Percentiles rank a stretch among this genome's conserved stretches.
These are phyloP conservation scores for Cryptococcus hybrid DNA, from an alignment of 1,284 basidiomycete species.

Conservation along the genomic window DNA sequence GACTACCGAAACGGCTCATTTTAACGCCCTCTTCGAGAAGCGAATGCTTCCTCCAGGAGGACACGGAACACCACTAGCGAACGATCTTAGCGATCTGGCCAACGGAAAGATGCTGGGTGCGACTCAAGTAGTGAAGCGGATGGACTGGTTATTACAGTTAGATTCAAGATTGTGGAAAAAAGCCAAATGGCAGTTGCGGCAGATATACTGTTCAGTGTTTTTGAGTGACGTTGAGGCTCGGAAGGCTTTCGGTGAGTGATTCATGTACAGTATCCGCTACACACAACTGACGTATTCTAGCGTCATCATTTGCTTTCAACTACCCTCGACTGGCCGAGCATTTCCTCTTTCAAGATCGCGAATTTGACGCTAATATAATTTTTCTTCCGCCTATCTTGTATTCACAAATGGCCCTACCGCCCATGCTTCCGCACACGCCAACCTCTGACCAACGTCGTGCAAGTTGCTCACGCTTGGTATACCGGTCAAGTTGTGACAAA, in stretches of 20 bases:
- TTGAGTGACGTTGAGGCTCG: slow-evolving; percentile 28
- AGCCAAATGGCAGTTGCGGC: slow-evolving; percentile 42
- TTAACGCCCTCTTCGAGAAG: slow-evolving; percentile 63
- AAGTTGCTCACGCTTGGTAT: slow-evolving; percentile 82
- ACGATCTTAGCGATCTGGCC: slow-evolving; percentile 26
- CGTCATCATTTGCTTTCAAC: slow-evolving; percentile 75
- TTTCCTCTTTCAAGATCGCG: slow-evolving; percentile 85
- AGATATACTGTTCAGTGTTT: slow-evolving; percentile 36
- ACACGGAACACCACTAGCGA: slow-evolving; percentile 20
- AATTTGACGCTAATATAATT: slow-evolving; percentile 81
- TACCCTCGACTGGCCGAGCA: slow-evolving; percentile 86
- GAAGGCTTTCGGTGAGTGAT: slow-evolving; percentile 32
- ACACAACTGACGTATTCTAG: slow-evolving; percentile 49
- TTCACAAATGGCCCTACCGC: slow-evolving; percentile 81
- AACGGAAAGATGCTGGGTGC: slow-evolving; percentile 9
- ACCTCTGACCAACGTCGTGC: slow-evolving; percentile 73
- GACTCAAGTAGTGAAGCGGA: slow-evolving; percentile 12
- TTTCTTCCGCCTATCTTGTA: slow-evolving; percentile 84
- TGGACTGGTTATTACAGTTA: slow-evolving; percentile 46
- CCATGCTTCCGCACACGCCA: slow-evolving; percentile 68
- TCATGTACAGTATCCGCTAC: background rate
- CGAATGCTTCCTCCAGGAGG: slow-evolving; percentile 10
- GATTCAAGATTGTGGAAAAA: slow-evolving; percentile 45
- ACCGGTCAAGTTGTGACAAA: slow-evolving; percentile 66
- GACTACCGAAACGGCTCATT: slow-evolving; percentile 69